Conservation (phyloP, 305 asterid species). For the Salvia sclarea region DNA sequence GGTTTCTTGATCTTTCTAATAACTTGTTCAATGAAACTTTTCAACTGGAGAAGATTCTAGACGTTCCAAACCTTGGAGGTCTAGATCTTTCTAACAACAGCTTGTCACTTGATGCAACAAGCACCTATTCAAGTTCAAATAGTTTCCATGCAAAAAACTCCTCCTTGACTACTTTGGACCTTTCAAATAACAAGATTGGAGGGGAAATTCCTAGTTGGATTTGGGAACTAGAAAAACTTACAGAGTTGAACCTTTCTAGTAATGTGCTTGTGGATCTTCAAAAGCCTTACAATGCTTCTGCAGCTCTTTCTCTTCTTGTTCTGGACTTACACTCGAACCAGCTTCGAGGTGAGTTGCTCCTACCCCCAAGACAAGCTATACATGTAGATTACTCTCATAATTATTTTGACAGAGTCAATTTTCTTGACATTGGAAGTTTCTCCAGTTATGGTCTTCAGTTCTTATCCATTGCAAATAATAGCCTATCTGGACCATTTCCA, state of each 20-base stretch:
- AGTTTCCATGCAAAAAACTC: neutral
- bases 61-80: neutral
- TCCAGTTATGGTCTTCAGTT: neutral
- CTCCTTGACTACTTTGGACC: neutral
- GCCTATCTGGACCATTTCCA: too few species aligned
- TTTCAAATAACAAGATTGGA: slow-evolving; percentile 25
- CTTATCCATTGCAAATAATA: neutral
- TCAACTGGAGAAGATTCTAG: too few species aligned
- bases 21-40: too few species aligned
- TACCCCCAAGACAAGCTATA: neutral
- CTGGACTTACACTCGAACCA: slow-evolving; percentile 43
- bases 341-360: neutral
- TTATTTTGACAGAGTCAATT: neutral
- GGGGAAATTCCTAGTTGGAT: slow-evolving; percentile 6
- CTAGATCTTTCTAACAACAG: slow-evolving; percentile 37
- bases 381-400: neutral
- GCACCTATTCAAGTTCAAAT: neutral
- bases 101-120: slow-evolving; percentile 32
- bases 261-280: slow-evolving; percentile 30
- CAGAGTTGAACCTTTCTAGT: neutral
- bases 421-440: neutral
- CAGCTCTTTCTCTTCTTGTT: neutral
- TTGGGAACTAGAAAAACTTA: slow-evolving; percentile 16
- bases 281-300: slow-evolving; percentile 33
- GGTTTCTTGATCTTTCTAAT: slow-evolving; percentile 12